Percentiles rank a stretch among this genome's conserved stretches.
Evolutionary conservation across 2,329 filamentous ascomycete species (phyloP).

Genomic region (Beauveria bassiana): DNA sequence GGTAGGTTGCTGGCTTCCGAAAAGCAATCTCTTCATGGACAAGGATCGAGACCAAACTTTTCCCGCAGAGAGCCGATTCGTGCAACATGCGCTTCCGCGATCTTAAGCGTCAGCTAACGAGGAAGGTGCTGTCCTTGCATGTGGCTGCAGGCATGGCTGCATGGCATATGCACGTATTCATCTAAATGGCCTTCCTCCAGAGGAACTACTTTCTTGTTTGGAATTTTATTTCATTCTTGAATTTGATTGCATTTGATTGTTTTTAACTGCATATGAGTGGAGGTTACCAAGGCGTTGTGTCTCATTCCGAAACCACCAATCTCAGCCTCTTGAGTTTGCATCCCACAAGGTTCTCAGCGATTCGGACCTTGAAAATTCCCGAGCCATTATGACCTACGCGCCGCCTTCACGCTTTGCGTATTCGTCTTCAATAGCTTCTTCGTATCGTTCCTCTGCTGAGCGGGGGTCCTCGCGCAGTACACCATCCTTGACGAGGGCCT

Average conservation of each 20-base stretch:
- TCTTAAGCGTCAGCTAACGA: not conserved
- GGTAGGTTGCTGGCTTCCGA: not conserved
- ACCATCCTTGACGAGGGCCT: conserved; percentile 69
- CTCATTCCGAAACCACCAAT: conserved; percentile 2
- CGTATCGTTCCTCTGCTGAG: conserved; percentile 47
- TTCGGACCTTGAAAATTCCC: not conserved
- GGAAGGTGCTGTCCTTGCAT: not conserved
- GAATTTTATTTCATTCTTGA: not conserved
- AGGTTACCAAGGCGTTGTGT: not conserved
- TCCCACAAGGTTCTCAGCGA: not conserved
- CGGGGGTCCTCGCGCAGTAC: conserved; percentile 66
- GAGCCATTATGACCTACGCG: conserved; percentile 31
- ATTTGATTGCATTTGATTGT: not conserved
- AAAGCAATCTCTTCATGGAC: not conserved
- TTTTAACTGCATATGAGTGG: not conserved
- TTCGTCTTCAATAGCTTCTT: conserved; percentile 55
- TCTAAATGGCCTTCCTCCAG: not conserved
- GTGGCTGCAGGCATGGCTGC: not conserved
- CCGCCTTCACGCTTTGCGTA: conserved; percentile 57
- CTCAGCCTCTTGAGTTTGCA: not conserved
- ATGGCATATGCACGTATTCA: not conserved
- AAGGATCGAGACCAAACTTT: not conserved
- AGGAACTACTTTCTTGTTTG: not conserved
- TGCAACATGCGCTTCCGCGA: not conserved
- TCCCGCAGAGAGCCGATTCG: not conserved